These are phyloP conservation scores for Solanum hybrid DNA, from an alignment of 305 asterid species.

Conservation along the genomic window DNA sequence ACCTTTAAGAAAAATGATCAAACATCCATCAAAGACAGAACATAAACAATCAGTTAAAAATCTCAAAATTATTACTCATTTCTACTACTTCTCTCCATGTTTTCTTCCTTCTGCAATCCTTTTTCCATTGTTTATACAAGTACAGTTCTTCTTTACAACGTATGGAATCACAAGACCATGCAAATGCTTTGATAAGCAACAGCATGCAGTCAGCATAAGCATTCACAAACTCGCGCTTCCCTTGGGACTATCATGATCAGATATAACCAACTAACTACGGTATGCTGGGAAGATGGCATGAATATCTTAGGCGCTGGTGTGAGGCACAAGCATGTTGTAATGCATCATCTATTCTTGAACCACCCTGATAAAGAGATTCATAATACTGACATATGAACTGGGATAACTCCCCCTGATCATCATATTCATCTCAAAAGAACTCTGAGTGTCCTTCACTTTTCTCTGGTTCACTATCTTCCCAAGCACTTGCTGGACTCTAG, in stretches of 20 bases:
- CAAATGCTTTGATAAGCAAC: background rate
- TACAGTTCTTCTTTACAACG: background rate
- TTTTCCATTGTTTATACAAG: background rate
- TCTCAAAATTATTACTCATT: background rate
- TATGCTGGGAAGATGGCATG: slow-evolving; percentile 39
- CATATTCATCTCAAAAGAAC: slow-evolving; percentile 51
- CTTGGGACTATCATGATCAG: background rate
- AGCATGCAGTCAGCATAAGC: background rate
- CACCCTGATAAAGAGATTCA: slow-evolving; percentile 61
- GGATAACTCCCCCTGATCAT: slow-evolving; percentile 71
- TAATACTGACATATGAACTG: slow-evolving; percentile 56
- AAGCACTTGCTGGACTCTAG: slow-evolving; percentile 61
- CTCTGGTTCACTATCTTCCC: slow-evolving; percentile 85
- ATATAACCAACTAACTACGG: background rate
- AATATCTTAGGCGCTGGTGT: slow-evolving; percentile 56
- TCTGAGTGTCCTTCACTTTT: slow-evolving; percentile 31
- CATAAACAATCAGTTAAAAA: background rate
- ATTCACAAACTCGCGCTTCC: background rate
- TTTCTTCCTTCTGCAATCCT: background rate
- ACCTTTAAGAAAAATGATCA: background rate
- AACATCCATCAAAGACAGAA: background rate
- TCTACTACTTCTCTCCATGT: background rate
- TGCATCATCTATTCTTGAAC: slow-evolving; percentile 51
- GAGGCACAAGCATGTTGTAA: slow-evolving; percentile 43
- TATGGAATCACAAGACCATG: background rate